phyloP scores from a whole-genome alignment of 768 basidiomycete species.

The Coprinellus micaceus region DNA sequence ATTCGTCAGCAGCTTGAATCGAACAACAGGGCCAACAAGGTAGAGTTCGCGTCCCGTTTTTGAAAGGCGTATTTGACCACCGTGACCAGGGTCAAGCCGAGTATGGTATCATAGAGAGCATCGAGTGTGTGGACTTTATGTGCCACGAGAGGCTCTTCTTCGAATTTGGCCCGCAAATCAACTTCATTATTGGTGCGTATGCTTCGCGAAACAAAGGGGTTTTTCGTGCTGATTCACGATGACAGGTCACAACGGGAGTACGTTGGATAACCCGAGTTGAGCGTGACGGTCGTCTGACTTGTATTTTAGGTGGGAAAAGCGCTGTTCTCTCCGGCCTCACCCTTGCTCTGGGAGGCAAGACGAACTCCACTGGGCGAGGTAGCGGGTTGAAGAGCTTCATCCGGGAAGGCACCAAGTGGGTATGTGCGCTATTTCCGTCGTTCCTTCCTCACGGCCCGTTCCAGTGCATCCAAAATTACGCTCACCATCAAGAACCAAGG shows the following conservation, averaged over 20 bases:
- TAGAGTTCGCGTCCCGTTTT: background rate
- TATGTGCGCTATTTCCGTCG: conserved; percentile 8
- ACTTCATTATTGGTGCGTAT: conserved; percentile 84
- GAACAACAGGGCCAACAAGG: background rate
- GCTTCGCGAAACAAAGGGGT: conserved; percentile 1
- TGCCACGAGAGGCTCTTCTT: conserved; percentile 85
- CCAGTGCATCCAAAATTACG: conserved; percentile 55
- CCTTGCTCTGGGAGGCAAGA: conserved; percentile 91
- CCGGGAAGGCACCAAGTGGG: conserved; percentile 76
- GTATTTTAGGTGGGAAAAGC: conserved; percentile 89
- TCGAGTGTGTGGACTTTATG: conserved; percentile 94
- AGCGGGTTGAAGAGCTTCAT: conserved; percentile 81
- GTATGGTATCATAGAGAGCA: conserved; percentile 80
- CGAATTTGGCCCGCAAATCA: conserved; percentile 88
- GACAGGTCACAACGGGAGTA: conserved; percentile 91
- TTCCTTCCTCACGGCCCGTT: background rate
- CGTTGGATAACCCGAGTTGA: conserved; percentile 26
- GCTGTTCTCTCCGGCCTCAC: conserved; percentile 92
- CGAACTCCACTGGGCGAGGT: conserved; percentile 86
- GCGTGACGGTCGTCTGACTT: no score
- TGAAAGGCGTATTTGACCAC: no score
- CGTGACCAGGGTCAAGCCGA: conserved; percentile 79
- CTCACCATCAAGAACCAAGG: conserved; percentile 88
- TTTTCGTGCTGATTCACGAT: background rate
- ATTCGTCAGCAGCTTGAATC: background rate